A percentile compares a stretch with the other conserved stretches of the same genome.
Evolutionary conservation across 2,329 filamentous ascomycete species (phyloP).

Genomic region (Scytalidium lignicola): DNA sequence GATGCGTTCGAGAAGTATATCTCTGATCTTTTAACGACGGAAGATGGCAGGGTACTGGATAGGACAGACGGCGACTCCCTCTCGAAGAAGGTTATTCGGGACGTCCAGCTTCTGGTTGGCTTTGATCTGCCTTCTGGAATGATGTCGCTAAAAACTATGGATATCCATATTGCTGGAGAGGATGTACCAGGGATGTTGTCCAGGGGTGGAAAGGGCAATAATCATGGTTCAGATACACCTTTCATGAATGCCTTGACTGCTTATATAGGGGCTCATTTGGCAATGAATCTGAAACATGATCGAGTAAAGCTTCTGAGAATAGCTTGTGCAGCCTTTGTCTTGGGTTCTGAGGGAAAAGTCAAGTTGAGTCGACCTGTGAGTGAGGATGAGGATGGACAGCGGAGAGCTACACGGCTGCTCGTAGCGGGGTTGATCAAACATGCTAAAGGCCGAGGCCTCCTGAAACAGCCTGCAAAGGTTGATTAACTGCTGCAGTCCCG

Average conservation of each 20-base stretch:
- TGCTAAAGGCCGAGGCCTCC: slow-evolving; percentile 9
- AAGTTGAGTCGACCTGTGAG: slow-evolving; percentile 29
- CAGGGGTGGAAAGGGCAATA: slow-evolving; percentile 15
- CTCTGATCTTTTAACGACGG: slow-evolving; percentile 15
- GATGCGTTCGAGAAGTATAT: slow-evolving; percentile 24
- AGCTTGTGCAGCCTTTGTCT: slow-evolving; percentile 34
- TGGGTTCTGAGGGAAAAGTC: slow-evolving; percentile 33
- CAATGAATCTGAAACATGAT: slow-evolving; percentile 33
- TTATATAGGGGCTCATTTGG: slow-evolving; percentile 35
- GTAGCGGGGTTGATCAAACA: slow-evolving; percentile 15
- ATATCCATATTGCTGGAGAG: slow-evolving; percentile 35
- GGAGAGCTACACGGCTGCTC: slow-evolving; percentile 16
- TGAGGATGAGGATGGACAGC: slow-evolving; percentile 11
- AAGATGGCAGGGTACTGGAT: slow-evolving; percentile 14
- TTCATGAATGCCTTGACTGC: slow-evolving; percentile 34
- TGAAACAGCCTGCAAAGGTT: not conserved
- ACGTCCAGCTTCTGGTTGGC: slow-evolving; percentile 19
- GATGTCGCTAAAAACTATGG: slow-evolving; percentile 32
- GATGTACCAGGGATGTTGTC: slow-evolving; percentile 30
- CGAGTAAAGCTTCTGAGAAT: slow-evolving; percentile 35
- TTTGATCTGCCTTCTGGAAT: slow-evolving; percentile 22
- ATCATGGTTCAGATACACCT: slow-evolving; percentile 16
- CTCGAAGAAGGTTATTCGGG: slow-evolving; percentile 20
- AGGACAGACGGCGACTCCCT: slow-evolving; percentile 5
- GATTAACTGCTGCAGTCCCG: too few relatives aligned